Evolutionary conservation across 2,329 filamentous ascomycete species (phyloP).

Genomic region (Phialophora macrospora): DNA sequence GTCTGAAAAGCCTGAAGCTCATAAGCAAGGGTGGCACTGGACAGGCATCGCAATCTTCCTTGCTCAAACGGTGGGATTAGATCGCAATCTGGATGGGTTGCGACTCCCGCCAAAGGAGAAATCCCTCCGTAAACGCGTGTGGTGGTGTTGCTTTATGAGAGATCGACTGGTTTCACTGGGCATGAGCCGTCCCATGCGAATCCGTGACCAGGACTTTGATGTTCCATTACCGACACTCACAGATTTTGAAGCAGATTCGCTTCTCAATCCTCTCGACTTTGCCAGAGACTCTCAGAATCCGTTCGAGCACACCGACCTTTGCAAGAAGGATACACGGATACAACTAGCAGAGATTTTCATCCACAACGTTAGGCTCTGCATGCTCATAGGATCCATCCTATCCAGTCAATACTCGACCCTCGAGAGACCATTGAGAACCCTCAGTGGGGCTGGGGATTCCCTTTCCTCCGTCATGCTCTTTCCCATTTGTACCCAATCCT

Average conservation of each 20-base stretch:
- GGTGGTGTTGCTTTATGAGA: constrained; percentile 97
- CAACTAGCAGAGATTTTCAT: constrained; percentile 23
- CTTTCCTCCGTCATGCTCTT: constrained; percentile 11
- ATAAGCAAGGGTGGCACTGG: constrained; percentile 98
- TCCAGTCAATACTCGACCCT: constrained; percentile 23
- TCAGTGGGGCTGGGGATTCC: neutral
- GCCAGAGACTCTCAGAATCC: neutral
- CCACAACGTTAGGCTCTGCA: constrained; percentile 22
- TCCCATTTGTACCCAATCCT: constrained; percentile 8
- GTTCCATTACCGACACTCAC: constrained; percentile 12
- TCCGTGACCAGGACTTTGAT: constrained; percentile 71
- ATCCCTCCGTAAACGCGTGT: constrained; percentile 88
- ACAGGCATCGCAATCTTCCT: constrained; percentile 95
- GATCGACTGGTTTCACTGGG: constrained; percentile 88
- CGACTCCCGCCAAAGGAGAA: constrained; percentile 71
- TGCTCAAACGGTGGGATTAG: constrained; percentile 90
- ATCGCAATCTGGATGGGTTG: constrained; percentile 80
- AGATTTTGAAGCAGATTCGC: constrained; percentile 18
- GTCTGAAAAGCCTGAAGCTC: constrained; percentile 94
- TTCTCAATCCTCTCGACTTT: neutral
- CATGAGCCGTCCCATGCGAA: constrained; percentile 75
- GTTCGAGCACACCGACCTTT: neutral
- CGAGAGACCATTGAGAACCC: neutral
- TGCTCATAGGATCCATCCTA: constrained; percentile 20
- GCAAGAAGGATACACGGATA: neutral